Conservation (phyloP, 768 basidiomycete genomes). For the Rhizopogon salebrosus region DNA sequence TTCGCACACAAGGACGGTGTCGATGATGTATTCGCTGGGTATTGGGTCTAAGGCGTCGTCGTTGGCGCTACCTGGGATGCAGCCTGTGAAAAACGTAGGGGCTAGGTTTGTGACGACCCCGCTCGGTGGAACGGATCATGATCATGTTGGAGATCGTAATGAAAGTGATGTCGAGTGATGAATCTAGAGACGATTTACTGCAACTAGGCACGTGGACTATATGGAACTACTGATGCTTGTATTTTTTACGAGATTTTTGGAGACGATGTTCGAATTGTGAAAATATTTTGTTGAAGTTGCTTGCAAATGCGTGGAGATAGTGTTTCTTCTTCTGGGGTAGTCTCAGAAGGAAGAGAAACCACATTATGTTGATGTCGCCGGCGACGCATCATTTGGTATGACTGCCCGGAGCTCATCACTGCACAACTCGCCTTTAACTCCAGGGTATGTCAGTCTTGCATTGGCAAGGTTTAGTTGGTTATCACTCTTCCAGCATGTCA, state of each 20-base stretch:
- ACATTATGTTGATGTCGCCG: too few species aligned
- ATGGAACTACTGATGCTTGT: background rate
- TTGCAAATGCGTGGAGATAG: too few species aligned
- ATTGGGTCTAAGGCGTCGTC: conserved; percentile 42
- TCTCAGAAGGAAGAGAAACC: too few species aligned
- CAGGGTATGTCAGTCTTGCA: too few species aligned
- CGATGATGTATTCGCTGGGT: conserved; percentile 62
- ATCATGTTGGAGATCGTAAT: conserved; percentile 3
- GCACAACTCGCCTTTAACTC: too few species aligned
- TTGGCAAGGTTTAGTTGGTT: too few species aligned
- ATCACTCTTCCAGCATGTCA: too few species aligned
- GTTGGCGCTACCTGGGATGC: conserved; percentile 11
- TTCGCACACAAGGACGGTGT: conserved; percentile 43
- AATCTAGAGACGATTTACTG: background rate
- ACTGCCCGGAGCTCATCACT: too few species aligned
- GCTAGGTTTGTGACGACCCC: background rate
- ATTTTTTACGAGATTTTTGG: background rate
- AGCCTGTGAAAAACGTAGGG: background rate
- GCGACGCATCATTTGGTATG: too few species aligned
- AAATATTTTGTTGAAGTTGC: too few species aligned
- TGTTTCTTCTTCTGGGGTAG: too few species aligned
- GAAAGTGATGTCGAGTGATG: conserved; percentile 20
- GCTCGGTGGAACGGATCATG: background rate
- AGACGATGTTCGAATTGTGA: too few species aligned
- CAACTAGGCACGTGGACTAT: background rate